Percentiles rank a stretch among this genome's conserved stretches.
These are phyloP conservation scores for Metarhizium rileyi DNA, from an alignment of 2,329 filamentous ascomycete genomes.

Conservation along the genomic window DNA sequence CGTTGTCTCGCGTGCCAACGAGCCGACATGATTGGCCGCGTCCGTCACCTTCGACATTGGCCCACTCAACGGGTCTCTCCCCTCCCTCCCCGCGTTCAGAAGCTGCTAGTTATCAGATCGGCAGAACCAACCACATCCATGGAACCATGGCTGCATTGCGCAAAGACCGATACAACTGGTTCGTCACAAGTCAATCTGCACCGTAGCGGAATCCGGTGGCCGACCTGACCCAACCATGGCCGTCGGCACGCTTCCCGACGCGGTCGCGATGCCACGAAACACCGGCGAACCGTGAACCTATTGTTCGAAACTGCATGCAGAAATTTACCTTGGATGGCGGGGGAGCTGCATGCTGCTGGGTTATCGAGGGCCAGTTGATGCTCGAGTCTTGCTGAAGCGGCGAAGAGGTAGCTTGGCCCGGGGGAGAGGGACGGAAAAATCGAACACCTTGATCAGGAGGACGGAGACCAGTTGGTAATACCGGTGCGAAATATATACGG, in stretches of 20 bases:
- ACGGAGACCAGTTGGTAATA: background rate
- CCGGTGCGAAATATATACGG: background rate
- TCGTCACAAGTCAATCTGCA: background rate
- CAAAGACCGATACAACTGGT: conserved; percentile 3
- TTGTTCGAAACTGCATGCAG: background rate
- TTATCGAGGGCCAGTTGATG: conserved; percentile 14
- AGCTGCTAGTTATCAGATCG: background rate
- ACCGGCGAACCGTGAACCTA: background rate
- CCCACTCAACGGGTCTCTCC: background rate
- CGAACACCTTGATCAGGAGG: background rate
- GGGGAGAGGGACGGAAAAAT: conserved; percentile 3
- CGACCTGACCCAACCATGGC: conserved; percentile 6
- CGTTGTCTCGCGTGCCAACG: conserved; percentile 1
- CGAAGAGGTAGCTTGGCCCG: background rate
- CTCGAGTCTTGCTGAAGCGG: background rate
- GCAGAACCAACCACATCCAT: background rate
- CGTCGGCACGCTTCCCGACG: conserved; percentile 10
- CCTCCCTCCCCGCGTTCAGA: background rate
- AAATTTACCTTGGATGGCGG: no score
- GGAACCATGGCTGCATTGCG: background rate
- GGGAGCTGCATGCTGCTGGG: background rate
- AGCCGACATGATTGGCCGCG: background rate
- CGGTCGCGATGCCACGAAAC: conserved; percentile 8
- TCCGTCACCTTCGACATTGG: background rate
- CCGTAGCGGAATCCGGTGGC: background rate